A percentile compares a stretch with the other conserved stretches of the same genome.
Conservation (phyloP, 1,139 yeast genomes). For the Insectozyma bohioensis region DNA sequence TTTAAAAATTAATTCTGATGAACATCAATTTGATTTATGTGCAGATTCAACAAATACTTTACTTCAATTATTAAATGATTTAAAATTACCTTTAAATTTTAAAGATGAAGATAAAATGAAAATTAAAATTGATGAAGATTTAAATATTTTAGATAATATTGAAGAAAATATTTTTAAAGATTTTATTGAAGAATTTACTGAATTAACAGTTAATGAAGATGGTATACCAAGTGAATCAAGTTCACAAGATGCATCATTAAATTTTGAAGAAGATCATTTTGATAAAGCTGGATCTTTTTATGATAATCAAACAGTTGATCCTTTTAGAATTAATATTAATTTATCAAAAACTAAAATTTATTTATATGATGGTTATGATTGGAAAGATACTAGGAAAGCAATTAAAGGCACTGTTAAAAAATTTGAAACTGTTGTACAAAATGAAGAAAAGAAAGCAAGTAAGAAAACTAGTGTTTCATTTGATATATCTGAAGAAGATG, state of each 20-base stretch:
- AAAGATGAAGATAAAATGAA: conserved; percentile 57
- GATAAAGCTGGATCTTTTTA: conserved; percentile 6
- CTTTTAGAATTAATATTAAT: conserved; percentile 32
- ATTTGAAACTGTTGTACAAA: conserved; percentile 45
- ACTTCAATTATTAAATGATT: conserved; percentile 64
- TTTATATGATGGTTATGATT: conserved; percentile 89
- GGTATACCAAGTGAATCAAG: conserved; percentile 9
- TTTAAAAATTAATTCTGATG: conserved; percentile 50
- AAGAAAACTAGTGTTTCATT: no score
- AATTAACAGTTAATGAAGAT: conserved; percentile 11
- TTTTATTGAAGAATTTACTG: conserved; percentile 12
- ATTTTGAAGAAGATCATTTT: conserved; percentile 15
- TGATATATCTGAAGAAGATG: conserved; percentile 1
- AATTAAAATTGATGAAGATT: conserved; percentile 28
- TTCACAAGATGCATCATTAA: conserved; percentile 10
- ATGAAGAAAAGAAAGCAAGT: conserved; percentile 2
- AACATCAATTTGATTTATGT: conserved; percentile 59
- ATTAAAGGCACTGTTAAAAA: conserved; percentile 63
- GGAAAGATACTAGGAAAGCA: conserved; percentile 74
- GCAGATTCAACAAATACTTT: conserved; percentile 83
- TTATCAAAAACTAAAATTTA: conserved; percentile 47
- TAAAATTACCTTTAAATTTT: conserved; percentile 65
- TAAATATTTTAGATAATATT: conserved; percentile 52
- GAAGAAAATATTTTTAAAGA: conserved; percentile 24
- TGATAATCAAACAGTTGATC: conserved; percentile 19